Conservation (phyloP, 805 yeast species). For the Lachancea kluyveri region DNA sequence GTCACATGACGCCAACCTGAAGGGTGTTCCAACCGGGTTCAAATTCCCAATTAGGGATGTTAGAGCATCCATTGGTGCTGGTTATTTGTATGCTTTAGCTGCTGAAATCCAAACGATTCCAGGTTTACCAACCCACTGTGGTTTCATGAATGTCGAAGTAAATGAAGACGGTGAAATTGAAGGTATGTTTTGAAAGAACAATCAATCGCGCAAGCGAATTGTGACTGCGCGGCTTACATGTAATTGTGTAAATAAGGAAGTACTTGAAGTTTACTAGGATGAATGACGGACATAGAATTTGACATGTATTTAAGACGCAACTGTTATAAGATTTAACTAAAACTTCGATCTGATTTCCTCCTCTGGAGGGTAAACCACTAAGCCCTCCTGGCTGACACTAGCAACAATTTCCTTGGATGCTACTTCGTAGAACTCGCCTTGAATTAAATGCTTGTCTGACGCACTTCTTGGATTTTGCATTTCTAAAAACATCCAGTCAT, state of each 20-base stretch:
- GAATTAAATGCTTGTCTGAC: conserved; percentile 48
- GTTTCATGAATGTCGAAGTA: conserved; percentile 82
- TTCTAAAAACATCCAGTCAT: conserved; percentile 47
- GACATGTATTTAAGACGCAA: background rate
- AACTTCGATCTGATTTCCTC: background rate
- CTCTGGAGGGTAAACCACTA: conserved; percentile 27
- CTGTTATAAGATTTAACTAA: background rate
- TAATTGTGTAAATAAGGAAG: no score
- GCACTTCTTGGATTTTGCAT: conserved; percentile 44
- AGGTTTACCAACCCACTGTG: conserved; percentile 79
- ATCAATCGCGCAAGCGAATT: background rate
- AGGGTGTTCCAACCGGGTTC: conserved; percentile 80
- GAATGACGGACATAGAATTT: background rate
- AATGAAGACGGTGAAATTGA: conserved; percentile 76
- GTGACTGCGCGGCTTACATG: no score
- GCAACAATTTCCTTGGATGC: conserved; percentile 48
- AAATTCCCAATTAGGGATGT: conserved; percentile 77
- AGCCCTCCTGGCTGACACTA: conserved; percentile 61
- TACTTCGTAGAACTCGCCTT: conserved; percentile 49
- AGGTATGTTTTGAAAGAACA: conserved; percentile 55
- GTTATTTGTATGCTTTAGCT: conserved; percentile 77
- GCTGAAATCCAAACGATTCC: conserved; percentile 86
- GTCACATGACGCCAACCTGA: conserved; percentile 75
- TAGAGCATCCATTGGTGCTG: conserved; percentile 75
- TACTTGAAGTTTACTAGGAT: background rate